phyloP scores from a whole-genome alignment of 768 basidiomycete species.

The Tricholoma flavovirens region DNA sequence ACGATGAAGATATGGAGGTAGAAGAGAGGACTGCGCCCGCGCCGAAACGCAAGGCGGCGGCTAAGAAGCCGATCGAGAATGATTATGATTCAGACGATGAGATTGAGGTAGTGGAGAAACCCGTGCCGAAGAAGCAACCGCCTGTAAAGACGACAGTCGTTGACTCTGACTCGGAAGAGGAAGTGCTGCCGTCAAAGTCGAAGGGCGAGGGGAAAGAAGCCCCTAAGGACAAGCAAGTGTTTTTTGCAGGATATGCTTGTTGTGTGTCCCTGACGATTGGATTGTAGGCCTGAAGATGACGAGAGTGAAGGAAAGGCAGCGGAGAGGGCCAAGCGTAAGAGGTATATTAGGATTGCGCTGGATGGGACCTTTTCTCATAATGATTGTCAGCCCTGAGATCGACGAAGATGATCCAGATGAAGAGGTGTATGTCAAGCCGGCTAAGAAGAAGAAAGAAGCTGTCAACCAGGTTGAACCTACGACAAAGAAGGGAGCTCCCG shows the following conservation, averaged over 20 bases:
- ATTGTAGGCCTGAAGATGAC: not conserved
- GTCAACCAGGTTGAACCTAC: slow-evolving; percentile 7
- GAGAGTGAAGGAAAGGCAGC: slow-evolving; percentile 15
- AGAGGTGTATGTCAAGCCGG: slow-evolving; percentile 37
- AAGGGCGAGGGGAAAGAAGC: slow-evolving; percentile 11
- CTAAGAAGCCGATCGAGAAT: slow-evolving; percentile 16
- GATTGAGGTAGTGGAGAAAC: slow-evolving; percentile 7
- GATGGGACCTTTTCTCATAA: not conserved
- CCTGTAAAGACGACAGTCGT: slow-evolving; percentile 14
- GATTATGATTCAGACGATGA: slow-evolving; percentile 17
- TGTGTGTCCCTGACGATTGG: not conserved
- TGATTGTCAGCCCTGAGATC: slow-evolving; percentile 23
- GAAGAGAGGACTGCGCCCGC: slow-evolving; percentile 2
- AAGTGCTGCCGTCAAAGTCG: slow-evolving; percentile 13
- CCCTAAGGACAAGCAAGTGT: slow-evolving; percentile 6
- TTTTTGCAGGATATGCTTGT: too few species aligned
- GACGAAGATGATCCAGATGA: slow-evolving; percentile 39
- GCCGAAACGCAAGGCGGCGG: slow-evolving; percentile 16
- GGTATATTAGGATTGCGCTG: slow-evolving; percentile 29
- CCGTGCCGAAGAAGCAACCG: slow-evolving; percentile 12
- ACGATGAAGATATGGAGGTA: slow-evolving; percentile 16
- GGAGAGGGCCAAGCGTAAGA: slow-evolving; percentile 57
- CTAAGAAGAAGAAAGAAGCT: slow-evolving; percentile 43
- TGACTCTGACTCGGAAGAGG: slow-evolving; percentile 26
- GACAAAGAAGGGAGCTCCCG: slow-evolving; percentile 34